These are phyloP conservation scores for Crithidia expoeki DNA, from an alignment of 208 protist species.

Conservation along the genomic window DNA sequence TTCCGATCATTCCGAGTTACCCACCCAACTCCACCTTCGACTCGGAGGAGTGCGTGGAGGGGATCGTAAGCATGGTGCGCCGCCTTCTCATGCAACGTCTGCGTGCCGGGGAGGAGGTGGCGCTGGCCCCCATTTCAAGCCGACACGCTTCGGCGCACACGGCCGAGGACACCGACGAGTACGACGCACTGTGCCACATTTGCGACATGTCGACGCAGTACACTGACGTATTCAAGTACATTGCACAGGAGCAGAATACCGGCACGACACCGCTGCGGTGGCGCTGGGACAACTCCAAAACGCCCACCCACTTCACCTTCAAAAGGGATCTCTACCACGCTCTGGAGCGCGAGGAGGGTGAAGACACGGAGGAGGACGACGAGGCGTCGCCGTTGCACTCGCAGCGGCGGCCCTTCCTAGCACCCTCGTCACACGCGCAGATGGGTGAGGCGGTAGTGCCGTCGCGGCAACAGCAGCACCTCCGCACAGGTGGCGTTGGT, in stretches of 20 bases:
- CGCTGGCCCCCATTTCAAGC: slow-evolving; percentile 31
- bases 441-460: slow-evolving; percentile 26
- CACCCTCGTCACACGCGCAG: slow-evolving; percentile 19
- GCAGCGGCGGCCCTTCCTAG: slow-evolving; percentile 14
- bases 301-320: slow-evolving; percentile 50
- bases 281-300: slow-evolving; percentile 55
- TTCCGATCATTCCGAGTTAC: slow-evolving; percentile 49
- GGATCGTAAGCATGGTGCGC: slow-evolving; percentile 46
- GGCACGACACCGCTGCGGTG: slow-evolving; percentile 40
- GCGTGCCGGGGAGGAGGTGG: slow-evolving; percentile 41
- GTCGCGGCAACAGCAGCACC: slow-evolving; percentile 29
- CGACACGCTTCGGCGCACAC: slow-evolving; percentile 17
- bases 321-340: slow-evolving; percentile 42
- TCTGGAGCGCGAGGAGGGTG: slow-evolving; percentile 41
- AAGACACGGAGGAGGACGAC: slow-evolving; percentile 41
- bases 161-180: slow-evolving; percentile 35
- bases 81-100: slow-evolving; percentile 50
- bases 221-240: slow-evolving; percentile 50
- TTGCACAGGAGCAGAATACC: slow-evolving; percentile 31
- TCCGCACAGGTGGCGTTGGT: slow-evolving; percentile 3
- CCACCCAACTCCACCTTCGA: slow-evolving; percentile 46
- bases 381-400: slow-evolving; percentile 24
- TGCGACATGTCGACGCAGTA: slow-evolving; percentile 30
- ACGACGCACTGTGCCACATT: slow-evolving; percentile 46
- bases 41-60: slow-evolving; percentile 44